Conservation (phyloP, 2,329 filamentous ascomycete genomes). For the Elsinoe fawcettii region DNA sequence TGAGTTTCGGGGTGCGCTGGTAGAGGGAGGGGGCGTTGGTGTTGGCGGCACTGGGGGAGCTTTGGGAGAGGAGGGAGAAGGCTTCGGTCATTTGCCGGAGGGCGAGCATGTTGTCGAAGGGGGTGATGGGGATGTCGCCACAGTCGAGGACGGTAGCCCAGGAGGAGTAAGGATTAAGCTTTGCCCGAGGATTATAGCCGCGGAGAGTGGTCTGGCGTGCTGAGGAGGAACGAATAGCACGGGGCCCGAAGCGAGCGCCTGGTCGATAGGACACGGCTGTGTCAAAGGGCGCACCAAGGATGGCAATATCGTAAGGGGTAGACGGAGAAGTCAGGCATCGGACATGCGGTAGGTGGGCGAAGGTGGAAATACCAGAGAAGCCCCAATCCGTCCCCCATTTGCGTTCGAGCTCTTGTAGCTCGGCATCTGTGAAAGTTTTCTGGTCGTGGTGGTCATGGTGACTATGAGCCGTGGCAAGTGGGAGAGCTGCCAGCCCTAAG, state of each 20-base stretch:
- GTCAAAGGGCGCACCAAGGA: conserved; percentile 44
- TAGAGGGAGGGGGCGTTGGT: conserved; percentile 34
- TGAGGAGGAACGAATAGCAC: conserved; percentile 78
- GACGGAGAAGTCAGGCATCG: conserved; percentile 42
- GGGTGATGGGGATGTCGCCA: conserved; percentile 80
- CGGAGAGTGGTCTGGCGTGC: conserved; percentile 65
- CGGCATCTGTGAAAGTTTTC: conserved; percentile 14
- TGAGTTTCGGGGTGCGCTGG: conserved; percentile 38
- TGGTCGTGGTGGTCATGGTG: conserved; percentile 16
- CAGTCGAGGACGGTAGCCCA: conserved; percentile 81
- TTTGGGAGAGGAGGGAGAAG: conserved; percentile 59
- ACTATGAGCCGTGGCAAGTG: conserved; percentile 11
- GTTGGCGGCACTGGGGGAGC: conserved; percentile 30
- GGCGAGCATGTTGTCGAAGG: conserved; percentile 77
- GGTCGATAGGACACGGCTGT: conserved; percentile 42
- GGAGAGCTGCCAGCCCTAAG: background rate
- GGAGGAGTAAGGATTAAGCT: conserved; percentile 72
- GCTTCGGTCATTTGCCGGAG: conserved; percentile 77
- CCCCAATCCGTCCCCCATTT: conserved; percentile 21
- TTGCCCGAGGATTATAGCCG: conserved; percentile 74
- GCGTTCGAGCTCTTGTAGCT: conserved; percentile 18
- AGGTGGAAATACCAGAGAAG: conserved; percentile 30
- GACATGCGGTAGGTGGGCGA: conserved; percentile 40
- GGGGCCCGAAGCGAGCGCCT: conserved; percentile 67
- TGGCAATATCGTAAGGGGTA: conserved; percentile 40